These are phyloP conservation scores for Metschnikowia gelsemii DNA, from an alignment of 805 yeast genomes.

Conservation along the genomic window DNA sequence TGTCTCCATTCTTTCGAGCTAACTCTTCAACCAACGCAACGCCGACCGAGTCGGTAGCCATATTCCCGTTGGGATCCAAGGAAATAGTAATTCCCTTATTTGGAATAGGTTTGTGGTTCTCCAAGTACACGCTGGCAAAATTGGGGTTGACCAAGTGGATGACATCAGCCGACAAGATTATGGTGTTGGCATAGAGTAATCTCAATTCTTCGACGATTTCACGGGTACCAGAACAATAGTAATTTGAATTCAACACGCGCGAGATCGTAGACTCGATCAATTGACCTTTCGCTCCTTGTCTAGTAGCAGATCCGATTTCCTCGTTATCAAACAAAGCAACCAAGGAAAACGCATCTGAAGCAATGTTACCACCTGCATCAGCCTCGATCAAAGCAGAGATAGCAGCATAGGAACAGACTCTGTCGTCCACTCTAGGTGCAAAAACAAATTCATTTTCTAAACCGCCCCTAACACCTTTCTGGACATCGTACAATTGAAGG, in stretches of 20 bases:
- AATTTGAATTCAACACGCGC: constrained; percentile 46
- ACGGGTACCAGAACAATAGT: constrained; percentile 19
- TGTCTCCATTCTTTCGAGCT: constrained; percentile 63
- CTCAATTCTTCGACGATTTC: constrained; percentile 31
- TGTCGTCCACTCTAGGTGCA: constrained; percentile 84
- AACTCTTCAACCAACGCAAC: constrained; percentile 67
- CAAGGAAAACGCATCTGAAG: constrained; percentile 46
- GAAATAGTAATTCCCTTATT: constrained; percentile 72
- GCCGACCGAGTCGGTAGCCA: constrained; percentile 80
- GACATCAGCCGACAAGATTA: constrained; percentile 82
- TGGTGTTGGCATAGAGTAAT: constrained; percentile 66
- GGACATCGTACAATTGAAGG: constrained; percentile 77
- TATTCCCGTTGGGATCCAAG: constrained; percentile 75
- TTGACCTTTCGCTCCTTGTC: constrained; percentile 83
- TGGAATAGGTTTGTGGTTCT: constrained; percentile 76
- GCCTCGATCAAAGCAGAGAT: constrained; percentile 53
- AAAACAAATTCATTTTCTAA: constrained; percentile 71
- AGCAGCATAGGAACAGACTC: constrained; percentile 78
- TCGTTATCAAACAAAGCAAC: constrained; percentile 77
- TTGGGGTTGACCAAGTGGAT: constrained; percentile 82
- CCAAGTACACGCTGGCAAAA: constrained; percentile 64
- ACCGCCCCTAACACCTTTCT: constrained; percentile 77
- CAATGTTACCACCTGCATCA: constrained; percentile 23
- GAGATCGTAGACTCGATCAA: constrained; percentile 62
- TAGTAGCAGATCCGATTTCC: constrained; percentile 77